Evolutionary conservation across 805 yeast genomes (phyloP), one percentile per base, ranked within the genome.

Genomic region (Myxozyma lipomycoides): DNA sequence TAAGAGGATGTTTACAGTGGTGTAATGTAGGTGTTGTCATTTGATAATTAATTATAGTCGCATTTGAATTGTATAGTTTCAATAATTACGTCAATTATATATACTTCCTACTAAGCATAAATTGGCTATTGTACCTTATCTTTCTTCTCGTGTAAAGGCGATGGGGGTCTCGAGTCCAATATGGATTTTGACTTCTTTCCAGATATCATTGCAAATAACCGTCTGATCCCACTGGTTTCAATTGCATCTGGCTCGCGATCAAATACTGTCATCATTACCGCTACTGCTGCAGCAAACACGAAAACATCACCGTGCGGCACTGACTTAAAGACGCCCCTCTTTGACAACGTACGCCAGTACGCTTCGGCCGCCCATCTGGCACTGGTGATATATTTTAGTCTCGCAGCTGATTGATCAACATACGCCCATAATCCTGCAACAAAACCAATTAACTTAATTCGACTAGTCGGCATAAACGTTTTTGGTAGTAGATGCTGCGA

Each of bases 361-460:
- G 73, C 63, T 46, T 66, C 53, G 22, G 67, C 46, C 2, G 73
- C 74, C 57, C 69, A 57, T 17, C 75, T 55, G 21, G 65, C 59
- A 15, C 45, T 28, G 3, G 55, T 25, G 24, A 55, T 45, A 40
- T 40, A 68, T 51, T 70, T 62, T 10, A 64, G 52, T 35, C 66
- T 60, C 50, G 70, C 70, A 36, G 56, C 52, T 39, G 60, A 61
- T 43, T 62, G 68, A 54, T 67, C 71, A 22, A 69, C 40, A 25
- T 66, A 60, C 1, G 73, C 70, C 73, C 73, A 70, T 41, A 70
- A 61, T 2, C 75, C 75, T n/a, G 72, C 67, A 38, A 67, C 47
- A 52, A 69, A 64, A n/a, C 74, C 75, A 49, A 71, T 67, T 34
- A 70, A 38, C 23, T 68, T 56, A 62, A 66, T 67, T n/a, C 75